Conservation (phyloP, 306 rosid genomes). For the barrel medic (Medicago truncatula) region MtrunA17r5.0-ANR NC_053048.1:39083501-39084000, state of each 20-base stretch:
- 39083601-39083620: background rate
- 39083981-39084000: too few species aligned
- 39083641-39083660: background rate
- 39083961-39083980: too few species aligned
- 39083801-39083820: background rate
- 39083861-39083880: background rate
- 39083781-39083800: background rate
- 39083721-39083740: background rate
- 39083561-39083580: too few species aligned
- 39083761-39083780: background rate
- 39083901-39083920: too few species aligned
- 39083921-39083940: background rate
- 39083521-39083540: too few species aligned
- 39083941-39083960: too few species aligned
- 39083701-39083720: background rate
- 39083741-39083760: background rate
- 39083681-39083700: conserved; percentile 1
- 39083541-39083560: too few species aligned
- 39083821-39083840: background rate
- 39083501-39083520: too few species aligned
- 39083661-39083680: background rate
- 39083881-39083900: background rate
- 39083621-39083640: background rate
- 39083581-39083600: background rate
- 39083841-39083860: background rate